Evolutionary conservation across 352 stramenopile species (phyloP).

Genomic region (Pythium plurisporium): DNA sequence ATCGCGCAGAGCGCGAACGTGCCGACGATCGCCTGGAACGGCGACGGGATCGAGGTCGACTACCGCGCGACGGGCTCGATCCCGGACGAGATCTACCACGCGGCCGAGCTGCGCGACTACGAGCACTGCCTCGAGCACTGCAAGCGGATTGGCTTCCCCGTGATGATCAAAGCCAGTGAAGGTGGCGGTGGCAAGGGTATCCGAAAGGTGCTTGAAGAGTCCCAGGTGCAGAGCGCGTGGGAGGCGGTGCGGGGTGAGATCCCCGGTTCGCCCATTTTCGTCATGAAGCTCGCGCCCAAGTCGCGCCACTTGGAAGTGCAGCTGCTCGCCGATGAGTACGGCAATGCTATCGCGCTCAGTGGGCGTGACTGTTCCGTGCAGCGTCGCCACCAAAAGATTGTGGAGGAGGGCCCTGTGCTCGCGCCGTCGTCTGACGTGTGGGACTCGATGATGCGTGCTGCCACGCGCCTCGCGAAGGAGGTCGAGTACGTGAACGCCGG

Average conservation of each 20-base stretch:
- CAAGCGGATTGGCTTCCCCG: slow-evolving; percentile 95
- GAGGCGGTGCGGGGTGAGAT: slow-evolving; percentile 98
- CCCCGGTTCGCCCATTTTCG: slow-evolving; percentile 98
- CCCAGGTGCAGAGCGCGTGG: slow-evolving; percentile 93
- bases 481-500: slow-evolving; percentile 99
- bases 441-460: slow-evolving; percentile 97
- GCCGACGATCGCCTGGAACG: slow-evolving; percentile 99
- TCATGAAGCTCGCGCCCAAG: slow-evolving; percentile 98
- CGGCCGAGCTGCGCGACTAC: slow-evolving; percentile 91
- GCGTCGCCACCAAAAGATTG: slow-evolving; percentile 99
- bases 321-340: slow-evolving; percentile 98
- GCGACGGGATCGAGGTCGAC: slow-evolving; percentile 90
- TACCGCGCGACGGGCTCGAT: slow-evolving; percentile 89
- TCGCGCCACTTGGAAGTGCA: slow-evolving; percentile 99
- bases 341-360: slow-evolving; percentile 97
- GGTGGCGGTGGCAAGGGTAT: slow-evolving; percentile 99
- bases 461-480: slow-evolving; percentile 96
- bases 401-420: slow-evolving; percentile 98
- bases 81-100: slow-evolving; percentile 91
- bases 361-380: slow-evolving; percentile 99
- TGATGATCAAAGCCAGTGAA: slow-evolving; percentile 99
- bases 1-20: slow-evolving; percentile 99
- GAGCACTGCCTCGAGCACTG: slow-evolving; percentile 92
- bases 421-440: slow-evolving; percentile 93
- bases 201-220: slow-evolving; percentile 89